Evolutionary conservation across 805 yeast species (phyloP), one percentile per base, ranked within the genome.

Genomic region (Starmerella potacharoeniae): DNA sequence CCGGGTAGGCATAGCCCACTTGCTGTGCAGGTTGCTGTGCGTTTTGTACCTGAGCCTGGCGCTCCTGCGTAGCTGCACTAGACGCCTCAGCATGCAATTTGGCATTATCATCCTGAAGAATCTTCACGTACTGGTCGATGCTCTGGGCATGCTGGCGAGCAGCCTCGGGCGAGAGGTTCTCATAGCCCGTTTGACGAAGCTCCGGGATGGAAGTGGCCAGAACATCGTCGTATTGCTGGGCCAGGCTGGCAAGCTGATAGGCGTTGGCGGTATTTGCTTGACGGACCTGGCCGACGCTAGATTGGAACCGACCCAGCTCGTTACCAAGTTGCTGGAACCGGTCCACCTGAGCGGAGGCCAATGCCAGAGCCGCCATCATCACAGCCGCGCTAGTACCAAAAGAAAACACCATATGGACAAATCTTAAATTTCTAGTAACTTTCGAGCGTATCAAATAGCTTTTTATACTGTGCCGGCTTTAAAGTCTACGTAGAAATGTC

Each of bases 261-360:
- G 50, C 46, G 33, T 57, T 55, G 50, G 54, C 49, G n/a, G 40
- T 45, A 16, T 39, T 53, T 8, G 49, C 49, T 7, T 55, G 52
- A 8, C 50, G 52, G 11, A 60, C 55, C n/a, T 52, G 72, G 65
- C 97, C 97, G 64, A 91, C 88, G 62, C 80, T 77, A 50, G 73
- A 68, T 69, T 87, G 90, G 61, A 90, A 86, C 65, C 88, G 77
- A 55, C 72, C 67, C 36, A 84, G 77, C 4, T 93, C 93, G 31
- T 74, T 72, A 14, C 82, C 81, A 65, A 78, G 75, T 4, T 83
- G 66, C 69, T 87, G 60, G 51, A 54, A 62, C 30, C 51, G 53
- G 44, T 61, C 63, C n/a, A 33, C 54, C 53, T 56, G 59, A 11
- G 56, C 58, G 17, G 10, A 13, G 8, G 36, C 54, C 40, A 51